Base-by-base conservation (phyloP, 2,329 filamentous ascomycete species). In the Pezizomycotina sp. region DNA sequence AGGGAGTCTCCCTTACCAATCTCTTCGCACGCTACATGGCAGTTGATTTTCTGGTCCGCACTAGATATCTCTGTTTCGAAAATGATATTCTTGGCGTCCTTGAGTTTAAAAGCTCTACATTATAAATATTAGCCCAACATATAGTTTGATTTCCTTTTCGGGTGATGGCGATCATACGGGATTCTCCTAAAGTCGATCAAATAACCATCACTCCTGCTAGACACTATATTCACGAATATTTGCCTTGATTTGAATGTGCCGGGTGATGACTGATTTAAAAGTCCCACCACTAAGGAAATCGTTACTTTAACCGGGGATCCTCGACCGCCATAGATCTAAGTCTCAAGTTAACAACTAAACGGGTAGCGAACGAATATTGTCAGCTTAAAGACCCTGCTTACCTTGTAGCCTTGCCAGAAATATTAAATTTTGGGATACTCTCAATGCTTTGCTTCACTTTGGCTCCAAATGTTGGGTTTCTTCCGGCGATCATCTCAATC, bases 391-490 rank as follows among this genome's bases (percentile, higher is more conserved):
- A 31, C 8, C 22, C 28, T 16, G 18, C 5, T 48, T 41, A 62
- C 66, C 47, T 63, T 4, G 61, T 60, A 18, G 61, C 54, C 38
- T 66, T 57, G 39, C 72, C 50, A 4, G 63, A 62, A 3, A 77
- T 60, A 20, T 65, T 60, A 40, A 75, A 58, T 45, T 69, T 71
- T 1, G 89, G 89, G 49, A 93, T 95, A 0, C 65, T 63, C 1
- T 66, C 67, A 6, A 89, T 57, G 13, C 63, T 62, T 8, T 71
- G 68, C 9, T 78, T 59, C 26, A 91, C 53, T 26, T 74, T 75
- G 27, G 69, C 65, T 0, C 86, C 89, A 52, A 78, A 92, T 0
- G 86, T 82, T 0, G 83, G 80, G 47, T 92, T 82, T 35, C 77
- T 75, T 45, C 73, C 76, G 29, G 92, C 56, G 15, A 82, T 59